Evolutionary conservation across 192 early-diverging fungal species (phyloP), one percentile per base, ranked within the genome.

Genomic region (Coemansia sp.): DNA sequence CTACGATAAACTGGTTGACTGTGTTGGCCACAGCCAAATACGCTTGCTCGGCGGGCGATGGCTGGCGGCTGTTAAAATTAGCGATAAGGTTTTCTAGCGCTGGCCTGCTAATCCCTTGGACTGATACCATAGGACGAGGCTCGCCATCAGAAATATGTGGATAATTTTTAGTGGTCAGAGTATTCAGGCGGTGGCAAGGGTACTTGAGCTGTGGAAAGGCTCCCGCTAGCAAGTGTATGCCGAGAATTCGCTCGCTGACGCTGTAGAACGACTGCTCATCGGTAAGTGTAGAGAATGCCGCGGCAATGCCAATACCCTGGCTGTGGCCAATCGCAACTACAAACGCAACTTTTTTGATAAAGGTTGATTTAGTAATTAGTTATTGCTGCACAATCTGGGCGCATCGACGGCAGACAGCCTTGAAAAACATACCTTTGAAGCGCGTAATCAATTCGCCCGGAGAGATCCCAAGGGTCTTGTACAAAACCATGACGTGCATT

Each of bases 271-370:
- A 91, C 53, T 89, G 85, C 61, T 92, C 89, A 16, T 92, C 90
- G 34, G 86, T 78, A 16, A 94, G 87, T 21, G 88, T 71, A 0
- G 96, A 87, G 69, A 98, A 89, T 36, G 91, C 93, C 0, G 92
- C 86, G 3, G 96, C 93, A 6, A 90, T 85, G 57, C 93, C 89
- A 48, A 98, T 87, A 9, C 96, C 96, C 75, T 96, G 96, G 59
- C 88, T 90, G 77, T 98, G 96, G 43, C 96, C 96, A 57, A 91
- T 89, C 5, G 59, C 61, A 11, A 59, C 79, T 82, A 82, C 33
- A 80, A 1, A 34, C 33, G 39, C 13, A 42, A 42, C 45, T n/a
- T 48, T 13, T 48, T 13, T 43, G 9, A 37, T 57, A 6, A 14
- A 53, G 11, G 16, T 2, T 7, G 14, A 38, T 24, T 28, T 40